Evolutionary conservation across 2,329 filamentous ascomycete species (phyloP), one percentile per base, ranked within the genome.

Genomic region (Verticillium alfalfae): DNA sequence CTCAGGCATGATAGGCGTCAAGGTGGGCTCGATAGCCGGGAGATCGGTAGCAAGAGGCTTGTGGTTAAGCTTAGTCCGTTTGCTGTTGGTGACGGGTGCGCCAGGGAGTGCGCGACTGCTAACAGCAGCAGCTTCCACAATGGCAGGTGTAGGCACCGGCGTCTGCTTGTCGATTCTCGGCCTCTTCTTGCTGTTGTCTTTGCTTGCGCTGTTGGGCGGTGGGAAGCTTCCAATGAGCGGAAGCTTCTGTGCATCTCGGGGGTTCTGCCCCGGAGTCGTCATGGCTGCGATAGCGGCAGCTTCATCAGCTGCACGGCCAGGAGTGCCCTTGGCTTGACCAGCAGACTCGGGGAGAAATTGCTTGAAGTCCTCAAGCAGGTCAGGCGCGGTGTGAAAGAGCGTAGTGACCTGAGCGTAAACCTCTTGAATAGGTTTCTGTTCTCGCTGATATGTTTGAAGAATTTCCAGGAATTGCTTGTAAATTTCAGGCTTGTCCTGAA

Each of bases 391-490:
- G 71, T 92, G 93, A 78, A 99, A 99, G 1, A 99, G 81, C 37
- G 90, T 90, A 0, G 96, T 99, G 31, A 99, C 95, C 75, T 99
- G 95, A 1, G 92, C 91, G 74, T 99, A 99, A 3, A 99, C 95
- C 75, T 99, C 95, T 73, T 97, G 93, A 41, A 99, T 99, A 0
- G 95, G 96, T 72, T 98, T 98, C 60, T 95, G 96, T 74, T 99
- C 95, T 62, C 95, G 87, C 75, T 99, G 95, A 70, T 99, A 99
- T 2, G 95, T 99, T 76, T 99, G 95, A 56, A 99, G 80, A 57
- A 99, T 99, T 74, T 99, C 95, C 36, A 99, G 84, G 72, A 99
- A 99, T 72, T 99, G 94, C 75, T 99, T 99, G 80, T 99, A 99
- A 65, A 99, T 98, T 73, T 99, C 95, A 7, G 95, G 95, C 66